phyloP scores from a whole-genome alignment of 2,329 filamentous ascomycete species.

The Macrophomina phaseolina region DNA sequence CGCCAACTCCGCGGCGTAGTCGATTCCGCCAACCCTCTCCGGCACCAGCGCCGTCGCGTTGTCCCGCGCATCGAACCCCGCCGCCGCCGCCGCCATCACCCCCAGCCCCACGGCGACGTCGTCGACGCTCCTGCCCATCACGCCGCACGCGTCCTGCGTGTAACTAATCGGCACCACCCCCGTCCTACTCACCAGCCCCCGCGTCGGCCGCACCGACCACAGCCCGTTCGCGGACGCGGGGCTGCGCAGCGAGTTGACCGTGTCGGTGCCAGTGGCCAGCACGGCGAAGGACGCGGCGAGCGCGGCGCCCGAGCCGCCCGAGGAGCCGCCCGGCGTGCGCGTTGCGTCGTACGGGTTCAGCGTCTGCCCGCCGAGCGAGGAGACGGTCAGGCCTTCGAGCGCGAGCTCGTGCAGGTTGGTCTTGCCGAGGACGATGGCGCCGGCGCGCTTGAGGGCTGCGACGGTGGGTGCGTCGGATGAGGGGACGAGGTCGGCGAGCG shows the following conservation, averaged over 20 bases:
- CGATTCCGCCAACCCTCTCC: conserved; percentile 44
- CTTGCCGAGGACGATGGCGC: conserved; percentile 63
- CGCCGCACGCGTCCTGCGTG: conserved; percentile 63
- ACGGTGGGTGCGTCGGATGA: conserved; percentile 59
- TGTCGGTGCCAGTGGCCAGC: conserved; percentile 64
- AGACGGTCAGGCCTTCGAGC: conserved; percentile 67
- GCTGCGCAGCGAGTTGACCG: conserved; percentile 66
- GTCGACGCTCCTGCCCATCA: conserved; percentile 58
- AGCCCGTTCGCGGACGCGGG: conserved; percentile 67
- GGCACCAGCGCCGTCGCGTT: conserved; percentile 60
- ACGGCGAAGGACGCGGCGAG: conserved; percentile 64
- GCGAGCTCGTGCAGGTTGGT: conserved; percentile 68
- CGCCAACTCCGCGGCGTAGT: conserved; percentile 54
- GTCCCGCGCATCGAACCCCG: conserved; percentile 58
- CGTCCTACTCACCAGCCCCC: conserved; percentile 56
- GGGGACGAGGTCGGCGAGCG: conserved; percentile 56
- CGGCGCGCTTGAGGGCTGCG: conserved; percentile 54
- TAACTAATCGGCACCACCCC: conserved; percentile 63
- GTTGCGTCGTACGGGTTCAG: conserved; percentile 69
- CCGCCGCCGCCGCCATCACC: conserved; percentile 59
- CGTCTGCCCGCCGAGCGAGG: conserved; percentile 68
- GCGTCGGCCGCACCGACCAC: conserved; percentile 64
- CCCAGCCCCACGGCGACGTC: conserved; percentile 59
- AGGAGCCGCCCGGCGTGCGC: conserved; percentile 70
- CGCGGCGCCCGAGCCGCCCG: conserved; percentile 67